Percentiles rank a stretch among this genome's conserved stretches.
phyloP scores from a whole-genome alignment of 352 stramenopile species.

The Pythium plurisporium region DNA sequence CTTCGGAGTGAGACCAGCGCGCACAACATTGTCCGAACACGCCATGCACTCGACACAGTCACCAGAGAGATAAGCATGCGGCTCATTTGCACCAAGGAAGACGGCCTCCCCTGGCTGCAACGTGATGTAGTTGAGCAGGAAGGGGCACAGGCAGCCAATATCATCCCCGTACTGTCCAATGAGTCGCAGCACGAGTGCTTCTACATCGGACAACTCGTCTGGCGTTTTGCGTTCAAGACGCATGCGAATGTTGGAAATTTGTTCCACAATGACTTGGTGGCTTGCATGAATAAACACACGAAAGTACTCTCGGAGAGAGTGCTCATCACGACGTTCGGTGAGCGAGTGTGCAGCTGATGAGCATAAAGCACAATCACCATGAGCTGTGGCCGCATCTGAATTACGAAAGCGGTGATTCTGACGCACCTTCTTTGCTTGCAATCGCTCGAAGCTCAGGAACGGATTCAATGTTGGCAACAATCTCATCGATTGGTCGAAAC shows the following conservation, averaged over 20 bases:
- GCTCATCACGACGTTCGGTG: conserved; percentile 29
- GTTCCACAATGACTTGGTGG: conserved; percentile 46
- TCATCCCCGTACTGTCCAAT: conserved; percentile 95
- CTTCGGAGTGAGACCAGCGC: conserved; percentile 98
- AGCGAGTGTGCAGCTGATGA: conserved; percentile 36
- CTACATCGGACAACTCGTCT: conserved; percentile 32
- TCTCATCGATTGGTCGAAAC: conserved; percentile 93
- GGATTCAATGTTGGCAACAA: conserved; percentile 80
- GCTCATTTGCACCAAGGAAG: conserved; percentile 98
- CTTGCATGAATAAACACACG: conserved; percentile 77
- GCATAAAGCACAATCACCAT: background rate
- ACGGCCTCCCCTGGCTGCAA: conserved; percentile 95
- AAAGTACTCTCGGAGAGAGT: conserved; percentile 66
- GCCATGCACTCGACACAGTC: conserved; percentile 98
- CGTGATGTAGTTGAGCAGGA: conserved; percentile 97
- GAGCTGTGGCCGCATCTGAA: too few relatives aligned
- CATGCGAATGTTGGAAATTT: conserved; percentile 75
- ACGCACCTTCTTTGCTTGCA: conserved; percentile 40
- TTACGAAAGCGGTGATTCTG: background rate
- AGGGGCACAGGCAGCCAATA: conserved; percentile 96
- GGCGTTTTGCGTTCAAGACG: conserved; percentile 48
- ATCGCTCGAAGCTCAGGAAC: conserved; percentile 89
- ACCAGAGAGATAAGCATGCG: conserved; percentile 98
- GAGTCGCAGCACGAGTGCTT: conserved; percentile 90
- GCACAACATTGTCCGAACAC: conserved; percentile 98